Evolutionary conservation across 1,284 basidiomycete genomes (phyloP).

Genomic region (Fomitopsis schrenkii): DNA sequence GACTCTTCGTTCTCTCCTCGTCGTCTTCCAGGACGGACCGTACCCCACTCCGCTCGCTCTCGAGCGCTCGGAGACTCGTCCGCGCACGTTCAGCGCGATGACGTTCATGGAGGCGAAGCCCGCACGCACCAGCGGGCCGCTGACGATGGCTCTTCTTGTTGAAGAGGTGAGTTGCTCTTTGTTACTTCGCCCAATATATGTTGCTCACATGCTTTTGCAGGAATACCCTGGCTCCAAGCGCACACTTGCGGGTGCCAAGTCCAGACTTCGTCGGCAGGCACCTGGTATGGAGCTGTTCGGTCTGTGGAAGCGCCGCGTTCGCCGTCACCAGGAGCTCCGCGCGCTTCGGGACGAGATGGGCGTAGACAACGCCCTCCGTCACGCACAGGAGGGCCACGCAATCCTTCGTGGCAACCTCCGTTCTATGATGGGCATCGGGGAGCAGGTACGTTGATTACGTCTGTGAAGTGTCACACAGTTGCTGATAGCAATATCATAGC

Average conservation of each 20-base stretch:
- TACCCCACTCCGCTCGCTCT: no score
- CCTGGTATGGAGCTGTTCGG: background rate
- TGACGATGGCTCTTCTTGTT: background rate
- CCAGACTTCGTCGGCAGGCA: background rate
- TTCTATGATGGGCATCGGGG: background rate
- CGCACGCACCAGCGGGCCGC: background rate
- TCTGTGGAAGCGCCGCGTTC: background rate
- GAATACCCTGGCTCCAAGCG: no score
- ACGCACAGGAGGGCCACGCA: background rate
- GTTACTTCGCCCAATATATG: no score
- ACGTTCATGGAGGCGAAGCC: background rate
- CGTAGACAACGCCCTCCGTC: background rate
- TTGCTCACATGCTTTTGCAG: background rate
- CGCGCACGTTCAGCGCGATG: background rate
- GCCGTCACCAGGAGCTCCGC: background rate
- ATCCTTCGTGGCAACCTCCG: background rate
- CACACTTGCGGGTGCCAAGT: background rate
- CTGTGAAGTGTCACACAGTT: background rate
- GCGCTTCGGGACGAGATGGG: background rate
- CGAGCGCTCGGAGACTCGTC: background rate
- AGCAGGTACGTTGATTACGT: background rate
- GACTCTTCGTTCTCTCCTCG: background rate
- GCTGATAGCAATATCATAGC: background rate
- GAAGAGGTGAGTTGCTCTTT: background rate
- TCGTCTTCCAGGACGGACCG: background rate